Evolutionary conservation across 768 basidiomycete genomes (phyloP).

Genomic region (Cantharellus anzutake): DNA sequence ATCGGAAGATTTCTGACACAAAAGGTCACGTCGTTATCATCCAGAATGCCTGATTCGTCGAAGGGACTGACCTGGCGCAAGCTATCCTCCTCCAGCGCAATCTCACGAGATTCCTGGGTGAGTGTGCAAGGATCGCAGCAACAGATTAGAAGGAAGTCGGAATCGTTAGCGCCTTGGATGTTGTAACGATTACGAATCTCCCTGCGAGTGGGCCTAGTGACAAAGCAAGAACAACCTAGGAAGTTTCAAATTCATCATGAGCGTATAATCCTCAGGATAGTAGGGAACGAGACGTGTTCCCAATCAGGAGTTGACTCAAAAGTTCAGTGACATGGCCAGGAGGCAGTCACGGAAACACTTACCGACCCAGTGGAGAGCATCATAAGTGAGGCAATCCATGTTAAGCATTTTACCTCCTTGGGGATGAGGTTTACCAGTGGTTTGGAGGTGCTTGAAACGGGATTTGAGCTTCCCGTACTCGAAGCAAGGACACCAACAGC

Average conservation of each 20-base stretch:
- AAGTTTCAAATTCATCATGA: too few species aligned
- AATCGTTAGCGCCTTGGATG: not conserved
- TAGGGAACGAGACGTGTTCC: not conserved
- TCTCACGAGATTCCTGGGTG: constrained; percentile 8
- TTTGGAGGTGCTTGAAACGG: constrained; percentile 23
- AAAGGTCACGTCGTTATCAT: too few species aligned
- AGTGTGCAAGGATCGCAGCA: constrained; percentile 6
- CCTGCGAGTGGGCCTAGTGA: not conserved
- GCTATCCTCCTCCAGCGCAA: constrained; percentile 6
- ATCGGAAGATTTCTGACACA: too few species aligned
- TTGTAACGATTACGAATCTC: constrained; percentile 1
- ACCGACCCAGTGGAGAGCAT: constrained; percentile 10
- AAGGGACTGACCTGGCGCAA: not conserved
- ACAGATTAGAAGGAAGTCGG: not conserved
- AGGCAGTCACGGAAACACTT: too few species aligned
- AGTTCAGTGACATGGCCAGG: not conserved
- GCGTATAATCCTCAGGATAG: too few species aligned
- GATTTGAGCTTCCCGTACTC: constrained; percentile 23
- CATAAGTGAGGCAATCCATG: constrained; percentile 23
- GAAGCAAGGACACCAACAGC: constrained; percentile 26
- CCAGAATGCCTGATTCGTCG: too few species aligned
- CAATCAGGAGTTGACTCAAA: not conserved
- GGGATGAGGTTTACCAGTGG: constrained; percentile 22
- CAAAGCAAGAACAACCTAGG: constrained; percentile 9
- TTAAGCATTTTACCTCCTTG: constrained; percentile 19